These are phyloP conservation scores for Candida caryicola DNA, from an alignment of 805 yeast species.

Conservation along the genomic window DNA sequence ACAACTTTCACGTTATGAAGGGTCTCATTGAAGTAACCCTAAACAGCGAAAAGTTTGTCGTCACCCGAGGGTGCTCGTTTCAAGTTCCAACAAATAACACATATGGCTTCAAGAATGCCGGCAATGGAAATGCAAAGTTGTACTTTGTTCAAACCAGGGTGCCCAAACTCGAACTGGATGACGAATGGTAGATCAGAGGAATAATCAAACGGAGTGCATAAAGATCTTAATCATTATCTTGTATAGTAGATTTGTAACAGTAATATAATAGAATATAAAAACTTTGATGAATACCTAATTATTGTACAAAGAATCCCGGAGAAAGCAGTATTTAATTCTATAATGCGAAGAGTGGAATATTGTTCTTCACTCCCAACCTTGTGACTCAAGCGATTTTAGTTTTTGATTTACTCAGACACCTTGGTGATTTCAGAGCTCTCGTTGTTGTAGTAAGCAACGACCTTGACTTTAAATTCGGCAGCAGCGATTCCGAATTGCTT, in stretches of 20 bases:
- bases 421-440: constrained; percentile 41
- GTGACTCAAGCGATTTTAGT: not conserved
- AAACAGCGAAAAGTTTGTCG: constrained; percentile 55
- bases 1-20: constrained; percentile 69
- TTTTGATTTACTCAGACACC: constrained; percentile 11
- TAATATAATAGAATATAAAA: not conserved
- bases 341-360: not conserved
- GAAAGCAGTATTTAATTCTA: not conserved
- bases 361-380: not conserved
- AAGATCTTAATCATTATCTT: too few relatives aligned
- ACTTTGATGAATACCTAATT: not conserved
- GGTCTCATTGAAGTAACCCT: constrained; percentile 72
- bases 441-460: constrained; percentile 74
- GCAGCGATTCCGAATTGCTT: constrained; percentile 96
- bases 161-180: constrained; percentile 10
- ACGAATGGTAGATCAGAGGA: constrained; percentile 1
- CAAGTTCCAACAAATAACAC: constrained; percentile 77
- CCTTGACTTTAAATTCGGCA: constrained; percentile 79
- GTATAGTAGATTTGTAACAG: too few relatives aligned
- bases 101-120: constrained; percentile 65
- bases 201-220: too few relatives aligned
- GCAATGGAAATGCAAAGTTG: constrained; percentile 54
- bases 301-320: not conserved
- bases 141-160: constrained; percentile 72
- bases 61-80: constrained; percentile 71